phyloP scores from a whole-genome alignment of 1,284 basidiomycete species.

The Moesziomyces parantarcticus region DNA sequence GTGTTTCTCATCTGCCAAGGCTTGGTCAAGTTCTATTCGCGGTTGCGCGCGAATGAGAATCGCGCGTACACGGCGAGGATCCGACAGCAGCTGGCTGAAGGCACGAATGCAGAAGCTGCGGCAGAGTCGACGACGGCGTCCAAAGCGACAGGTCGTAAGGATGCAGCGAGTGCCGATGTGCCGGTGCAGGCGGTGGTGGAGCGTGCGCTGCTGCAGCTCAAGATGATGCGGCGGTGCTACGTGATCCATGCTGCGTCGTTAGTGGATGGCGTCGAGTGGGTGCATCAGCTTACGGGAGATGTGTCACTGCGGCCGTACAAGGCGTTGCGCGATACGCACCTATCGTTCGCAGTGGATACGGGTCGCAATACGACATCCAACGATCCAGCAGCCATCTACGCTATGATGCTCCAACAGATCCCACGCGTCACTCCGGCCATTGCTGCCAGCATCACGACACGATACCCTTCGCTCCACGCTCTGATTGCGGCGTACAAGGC shows the following conservation, averaged over 20 bases:
- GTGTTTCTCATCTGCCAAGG: slow-evolving; percentile 48
- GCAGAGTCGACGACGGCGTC: neutral
- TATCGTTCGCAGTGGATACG: slow-evolving; percentile 44
- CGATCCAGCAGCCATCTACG: slow-evolving; percentile 16
- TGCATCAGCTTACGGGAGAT: slow-evolving; percentile 35
- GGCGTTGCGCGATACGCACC: slow-evolving; percentile 34
- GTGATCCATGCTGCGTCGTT: slow-evolving; percentile 37
- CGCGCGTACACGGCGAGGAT: slow-evolving; percentile 42
- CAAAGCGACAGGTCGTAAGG: slow-evolving; percentile 13
- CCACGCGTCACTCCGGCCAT: slow-evolving; percentile 41
- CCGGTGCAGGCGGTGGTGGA: slow-evolving; percentile 18
- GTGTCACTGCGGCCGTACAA: slow-evolving; percentile 47
- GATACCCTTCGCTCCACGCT: slow-evolving; percentile 29
- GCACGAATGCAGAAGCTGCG: neutral
- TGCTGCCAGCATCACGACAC: slow-evolving; percentile 25
- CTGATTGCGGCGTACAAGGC: slow-evolving; percentile 21
- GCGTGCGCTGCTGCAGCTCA: slow-evolving; percentile 33
- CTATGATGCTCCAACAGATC: slow-evolving; percentile 46
- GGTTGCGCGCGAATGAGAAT: slow-evolving; percentile 29
- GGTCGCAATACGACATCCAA: slow-evolving; percentile 36
- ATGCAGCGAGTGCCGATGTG: slow-evolving; percentile 5
- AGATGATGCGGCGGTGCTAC: slow-evolving; percentile 41
- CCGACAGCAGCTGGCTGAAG: slow-evolving; percentile 33
- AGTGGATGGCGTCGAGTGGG: slow-evolving; percentile 43
- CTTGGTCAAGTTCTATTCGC: slow-evolving; percentile 33